Conservation (phyloP, 345 rosid species). For the Cardamine resedifolia region DNA sequence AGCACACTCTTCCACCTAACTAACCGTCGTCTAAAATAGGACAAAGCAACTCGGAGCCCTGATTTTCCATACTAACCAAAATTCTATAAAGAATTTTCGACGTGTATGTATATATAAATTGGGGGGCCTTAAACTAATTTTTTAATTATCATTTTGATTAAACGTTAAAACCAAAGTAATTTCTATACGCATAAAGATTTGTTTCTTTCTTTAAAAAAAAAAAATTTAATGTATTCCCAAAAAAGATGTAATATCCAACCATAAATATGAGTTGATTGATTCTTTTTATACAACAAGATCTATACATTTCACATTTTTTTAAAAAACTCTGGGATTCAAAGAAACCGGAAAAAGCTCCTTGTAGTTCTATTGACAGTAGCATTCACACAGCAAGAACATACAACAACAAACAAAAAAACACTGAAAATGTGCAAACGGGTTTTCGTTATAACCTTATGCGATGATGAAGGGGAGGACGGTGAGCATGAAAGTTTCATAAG, state of each 20-base stretch:
- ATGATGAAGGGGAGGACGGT: conserved; percentile 87
- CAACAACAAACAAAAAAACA: background rate
- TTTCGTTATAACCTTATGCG: conserved; percentile 42
- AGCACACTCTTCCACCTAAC: background rate
- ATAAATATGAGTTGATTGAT: conserved; percentile 30
- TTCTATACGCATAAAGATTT: background rate
- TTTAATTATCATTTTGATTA: background rate
- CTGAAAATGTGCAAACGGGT: background rate
- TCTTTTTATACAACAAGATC: conserved; percentile 19
- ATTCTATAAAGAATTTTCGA: background rate
- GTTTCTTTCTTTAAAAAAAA: background rate
- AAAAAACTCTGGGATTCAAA: background rate
- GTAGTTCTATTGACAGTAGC: conserved; percentile 8
- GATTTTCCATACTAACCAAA: background rate
- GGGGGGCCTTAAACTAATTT: background rate
- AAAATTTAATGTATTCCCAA: background rate
- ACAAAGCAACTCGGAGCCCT: background rate
- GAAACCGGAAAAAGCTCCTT: background rate
- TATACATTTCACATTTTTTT: conserved; percentile 24
- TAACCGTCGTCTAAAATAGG: background rate
- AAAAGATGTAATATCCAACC: conserved; percentile 29
- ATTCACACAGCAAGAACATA: conserved; percentile 13
- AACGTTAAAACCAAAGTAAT: background rate
- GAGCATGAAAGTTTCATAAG: conserved; percentile 81
- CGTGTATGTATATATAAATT: background rate